A percentile compares a stretch with the other conserved stretches of the same genome.
phyloP scores from a whole-genome alignment of 352 stramenopile species.

The Plasmopara halstedii region DNA sequence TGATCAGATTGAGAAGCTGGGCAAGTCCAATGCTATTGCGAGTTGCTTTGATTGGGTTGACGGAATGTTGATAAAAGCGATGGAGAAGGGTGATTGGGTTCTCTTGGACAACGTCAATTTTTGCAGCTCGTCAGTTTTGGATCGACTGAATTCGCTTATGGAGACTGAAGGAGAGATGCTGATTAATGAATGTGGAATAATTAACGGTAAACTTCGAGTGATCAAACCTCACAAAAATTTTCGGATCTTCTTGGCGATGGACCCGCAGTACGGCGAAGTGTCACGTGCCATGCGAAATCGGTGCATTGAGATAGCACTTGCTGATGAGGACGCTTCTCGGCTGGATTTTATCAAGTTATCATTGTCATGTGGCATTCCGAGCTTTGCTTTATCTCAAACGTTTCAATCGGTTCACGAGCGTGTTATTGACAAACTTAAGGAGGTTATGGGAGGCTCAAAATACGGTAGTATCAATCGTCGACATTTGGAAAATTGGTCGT shows the following conservation, averaged over 20 bases:
- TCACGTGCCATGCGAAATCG: slow-evolving; percentile 99
- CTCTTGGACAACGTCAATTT: slow-evolving; percentile 99
- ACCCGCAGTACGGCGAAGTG: slow-evolving; percentile 94
- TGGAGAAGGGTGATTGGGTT: slow-evolving; percentile 98
- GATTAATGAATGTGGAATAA: slow-evolving; percentile 97
- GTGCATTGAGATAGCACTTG: slow-evolving; percentile 95
- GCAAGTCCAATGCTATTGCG: slow-evolving; percentile 51
- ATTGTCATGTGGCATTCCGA: slow-evolving; percentile 45
- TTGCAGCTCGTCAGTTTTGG: slow-evolving; percentile 97
- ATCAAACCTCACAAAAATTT: slow-evolving; percentile 98
- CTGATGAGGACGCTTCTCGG: slow-evolving; percentile 36
- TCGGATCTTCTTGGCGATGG: slow-evolving; percentile 98
- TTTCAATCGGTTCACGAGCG: slow-evolving; percentile 56
- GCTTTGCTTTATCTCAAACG: slow-evolving; percentile 50
- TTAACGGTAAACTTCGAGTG: slow-evolving; percentile 86
- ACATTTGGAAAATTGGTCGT: slow-evolving; percentile 72
- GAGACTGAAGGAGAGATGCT: slow-evolving; percentile 96
- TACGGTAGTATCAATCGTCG: slow-evolving; percentile 49
- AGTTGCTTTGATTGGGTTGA: slow-evolving; percentile 98
- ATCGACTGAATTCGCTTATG: slow-evolving; percentile 99
- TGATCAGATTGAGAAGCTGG: slow-evolving; percentile 39
- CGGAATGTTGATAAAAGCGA: slow-evolving; percentile 95
- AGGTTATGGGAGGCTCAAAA: slow-evolving; percentile 18
- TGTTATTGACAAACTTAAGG: slow-evolving; percentile 29
- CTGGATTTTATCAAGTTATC: slow-evolving; percentile 68